Base-by-base conservation (phyloP, 1,139 yeast genomes). In the Protomyces pachydermus region DNA sequence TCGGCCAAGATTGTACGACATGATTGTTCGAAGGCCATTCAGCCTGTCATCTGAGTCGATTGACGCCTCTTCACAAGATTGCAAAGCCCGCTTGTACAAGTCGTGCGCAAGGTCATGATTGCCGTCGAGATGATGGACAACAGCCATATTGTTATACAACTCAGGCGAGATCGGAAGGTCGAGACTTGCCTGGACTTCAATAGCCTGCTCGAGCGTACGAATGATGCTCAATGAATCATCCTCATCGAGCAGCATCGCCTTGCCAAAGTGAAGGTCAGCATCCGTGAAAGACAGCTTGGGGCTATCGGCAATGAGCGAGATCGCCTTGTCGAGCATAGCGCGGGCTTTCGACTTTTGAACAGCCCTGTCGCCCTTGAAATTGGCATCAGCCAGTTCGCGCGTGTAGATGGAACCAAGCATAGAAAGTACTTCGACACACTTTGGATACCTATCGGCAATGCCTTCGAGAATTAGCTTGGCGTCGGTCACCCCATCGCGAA, bases 391-490 rank as follows among this genome's bases (percentile, higher is more conserved):
- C 69, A 82, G 75, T 80, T 80, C 62, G 14, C 54, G 56, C 0
- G 91, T 80, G 71, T 88, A 88, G 39, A 91, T 76, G 69, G 87
- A 75, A 38, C 97, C 97, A 42, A 90, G 77, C 39, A 89, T 82
- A 71, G 88, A 87, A 68, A 84, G 81, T 1, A 88, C 88, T 74
- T 91, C 97, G 60, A 87, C 78, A 65, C 88, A 81, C 71, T 85
- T 86, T 23, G 90, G 86, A 71, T 86, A 81, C 32, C 82, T 79
- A 69, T 87, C 84, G 65, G 86, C 81, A 61, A 90, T 79, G 54
- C 83, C 83, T 73, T 93, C 98, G 72, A 88, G 87, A 0, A 96
- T 86, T 69, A 91, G 80, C 67, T 87, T 83, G 12, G 98, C 95
- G 72, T 91, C 98, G 70, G 90, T 91, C 16, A 82, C 75, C 57